phyloP scores from a whole-genome alignment of 2,329 filamentous ascomycete genomes.

The Trichoderma sp. region DNA sequence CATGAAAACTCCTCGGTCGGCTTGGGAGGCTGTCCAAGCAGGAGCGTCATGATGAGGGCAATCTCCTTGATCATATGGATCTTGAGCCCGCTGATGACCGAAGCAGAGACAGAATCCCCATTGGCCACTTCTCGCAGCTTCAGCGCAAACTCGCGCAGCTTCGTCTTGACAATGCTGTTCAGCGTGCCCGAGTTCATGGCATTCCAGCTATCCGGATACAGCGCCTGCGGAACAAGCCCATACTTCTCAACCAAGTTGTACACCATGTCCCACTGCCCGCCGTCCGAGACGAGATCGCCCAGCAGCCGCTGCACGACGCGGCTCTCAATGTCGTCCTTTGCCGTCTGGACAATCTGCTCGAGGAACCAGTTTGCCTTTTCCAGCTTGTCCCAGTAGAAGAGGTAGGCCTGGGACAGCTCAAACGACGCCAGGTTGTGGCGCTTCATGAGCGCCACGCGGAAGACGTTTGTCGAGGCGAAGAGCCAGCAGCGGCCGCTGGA shows the following conservation, averaged over 20 bases:
- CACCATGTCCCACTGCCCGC: constrained; percentile 92
- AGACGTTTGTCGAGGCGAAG: constrained; percentile 89
- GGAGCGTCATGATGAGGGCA: constrained; percentile 78
- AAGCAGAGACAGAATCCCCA: constrained; percentile 39
- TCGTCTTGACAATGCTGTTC: constrained; percentile 77
- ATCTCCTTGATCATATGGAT: constrained; percentile 78
- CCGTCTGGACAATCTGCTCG: constrained; percentile 79
- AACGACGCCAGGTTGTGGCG: constrained; percentile 77
- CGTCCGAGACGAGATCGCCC: constrained; percentile 71
- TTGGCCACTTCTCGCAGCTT: constrained; percentile 63
- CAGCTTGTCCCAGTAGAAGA: constrained; percentile 94
- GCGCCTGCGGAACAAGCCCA: constrained; percentile 77
- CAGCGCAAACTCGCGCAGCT: constrained; percentile 85
- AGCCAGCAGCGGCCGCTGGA: constrained; percentile 87
- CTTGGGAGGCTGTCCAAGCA: constrained; percentile 77
- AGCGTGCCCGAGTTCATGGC: constrained; percentile 71
- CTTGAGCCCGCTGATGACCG: constrained; percentile 58
- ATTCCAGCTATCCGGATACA: constrained; percentile 84
- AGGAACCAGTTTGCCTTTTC: constrained; percentile 92
- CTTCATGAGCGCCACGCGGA: constrained; percentile 86
- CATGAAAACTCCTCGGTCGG: constrained; percentile 74
- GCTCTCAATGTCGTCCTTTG: constrained; percentile 69
- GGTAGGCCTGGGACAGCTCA: constrained; percentile 83
- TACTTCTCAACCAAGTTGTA: constrained; percentile 86
- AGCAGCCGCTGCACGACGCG: constrained; percentile 74